phyloP scores from a whole-genome alignment of 225 moss, liverwort and hornwort species.

The Asterella californica region DNA sequence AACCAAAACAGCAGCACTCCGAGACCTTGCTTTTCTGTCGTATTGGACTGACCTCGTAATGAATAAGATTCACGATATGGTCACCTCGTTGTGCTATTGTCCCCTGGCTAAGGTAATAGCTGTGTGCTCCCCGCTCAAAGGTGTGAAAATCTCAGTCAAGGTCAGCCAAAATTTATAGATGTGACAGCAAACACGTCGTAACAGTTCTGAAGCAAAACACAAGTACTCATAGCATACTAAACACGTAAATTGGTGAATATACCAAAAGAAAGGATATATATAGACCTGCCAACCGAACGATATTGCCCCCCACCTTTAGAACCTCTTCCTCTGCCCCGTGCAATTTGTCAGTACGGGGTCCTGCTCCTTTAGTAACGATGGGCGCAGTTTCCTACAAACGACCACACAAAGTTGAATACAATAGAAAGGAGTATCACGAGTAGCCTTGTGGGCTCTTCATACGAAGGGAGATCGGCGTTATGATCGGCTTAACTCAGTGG shows the following conservation, averaged over 20 bases:
- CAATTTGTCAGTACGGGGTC: conserved; percentile 63
- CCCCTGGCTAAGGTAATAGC: conserved; percentile 72
- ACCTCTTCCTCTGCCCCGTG: conserved; percentile 86
- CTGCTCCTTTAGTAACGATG: conserved; percentile 42
- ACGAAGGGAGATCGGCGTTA: too few species aligned
- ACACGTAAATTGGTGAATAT: neutral
- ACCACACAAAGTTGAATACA: neutral
- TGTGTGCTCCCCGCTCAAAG: conserved; percentile 80
- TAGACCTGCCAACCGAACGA: conserved; percentile 80
- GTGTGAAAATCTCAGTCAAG: conserved; percentile 74
- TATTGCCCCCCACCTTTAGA: conserved; percentile 76
- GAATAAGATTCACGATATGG: conserved; percentile 77
- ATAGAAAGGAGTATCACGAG: neutral
- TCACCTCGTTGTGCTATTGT: conserved; percentile 77
- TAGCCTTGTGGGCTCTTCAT: too few species aligned
- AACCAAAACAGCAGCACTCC: neutral
- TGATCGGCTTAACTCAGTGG: too few species aligned
- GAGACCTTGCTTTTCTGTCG: neutral
- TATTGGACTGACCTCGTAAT: conserved; percentile 72
- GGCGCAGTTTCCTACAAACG: conserved; percentile 41
- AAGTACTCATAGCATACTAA: neutral
- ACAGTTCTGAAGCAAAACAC: neutral
- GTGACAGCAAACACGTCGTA: neutral
- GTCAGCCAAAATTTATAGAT: neutral
- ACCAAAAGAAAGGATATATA: conserved; percentile 91